Conservation (phyloP, 2,329 filamentous ascomycete genomes). For the Hirsutella thompsonii region DNA sequence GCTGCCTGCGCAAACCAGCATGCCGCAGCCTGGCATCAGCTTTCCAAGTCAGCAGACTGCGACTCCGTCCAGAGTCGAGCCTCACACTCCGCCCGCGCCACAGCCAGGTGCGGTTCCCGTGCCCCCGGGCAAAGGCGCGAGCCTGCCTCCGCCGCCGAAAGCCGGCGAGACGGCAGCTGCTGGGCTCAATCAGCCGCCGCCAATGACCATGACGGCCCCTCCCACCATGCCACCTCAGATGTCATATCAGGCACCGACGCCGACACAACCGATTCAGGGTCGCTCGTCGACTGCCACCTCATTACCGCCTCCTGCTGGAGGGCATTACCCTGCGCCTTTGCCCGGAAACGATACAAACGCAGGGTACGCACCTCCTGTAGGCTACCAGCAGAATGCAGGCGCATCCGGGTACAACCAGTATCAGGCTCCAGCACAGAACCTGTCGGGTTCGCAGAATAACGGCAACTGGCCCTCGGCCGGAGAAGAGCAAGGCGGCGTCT, state of each 20-base stretch:
- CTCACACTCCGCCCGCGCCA: conserved; percentile 34
- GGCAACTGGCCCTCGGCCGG: conserved; percentile 8
- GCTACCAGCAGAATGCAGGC: conserved; percentile 43
- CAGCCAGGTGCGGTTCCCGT: conserved; percentile 44
- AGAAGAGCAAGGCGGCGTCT: conserved; percentile 31
- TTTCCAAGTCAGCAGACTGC: conserved; percentile 30
- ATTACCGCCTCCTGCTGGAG: conserved; percentile 12
- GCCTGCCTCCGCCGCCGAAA: conserved; percentile 38
- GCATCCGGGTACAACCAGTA: conserved; percentile 37
- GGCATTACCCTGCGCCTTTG: conserved; percentile 13
- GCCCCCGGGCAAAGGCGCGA: conserved; percentile 17
- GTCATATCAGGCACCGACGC: conserved; percentile 33
- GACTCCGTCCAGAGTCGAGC: conserved; percentile 6
- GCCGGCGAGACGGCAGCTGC: conserved; percentile 26
- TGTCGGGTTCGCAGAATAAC: conserved; percentile 14
- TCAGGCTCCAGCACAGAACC: conserved; percentile 28
- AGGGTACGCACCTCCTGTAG: conserved; percentile 33
- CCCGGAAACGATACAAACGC: conserved; percentile 12
- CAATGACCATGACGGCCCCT: conserved; percentile 15
- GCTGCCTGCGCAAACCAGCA: conserved; percentile 29
- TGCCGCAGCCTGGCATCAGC: conserved; percentile 19
- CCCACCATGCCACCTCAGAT: conserved; percentile 31
- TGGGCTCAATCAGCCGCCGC: conserved; percentile 14
- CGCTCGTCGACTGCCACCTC: conserved; percentile 31
- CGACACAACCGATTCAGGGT: conserved; percentile 26